phyloP scores from a whole-genome alignment of 495 filamentous ascomycete species.

The Penicillium diatomitis region DNA sequence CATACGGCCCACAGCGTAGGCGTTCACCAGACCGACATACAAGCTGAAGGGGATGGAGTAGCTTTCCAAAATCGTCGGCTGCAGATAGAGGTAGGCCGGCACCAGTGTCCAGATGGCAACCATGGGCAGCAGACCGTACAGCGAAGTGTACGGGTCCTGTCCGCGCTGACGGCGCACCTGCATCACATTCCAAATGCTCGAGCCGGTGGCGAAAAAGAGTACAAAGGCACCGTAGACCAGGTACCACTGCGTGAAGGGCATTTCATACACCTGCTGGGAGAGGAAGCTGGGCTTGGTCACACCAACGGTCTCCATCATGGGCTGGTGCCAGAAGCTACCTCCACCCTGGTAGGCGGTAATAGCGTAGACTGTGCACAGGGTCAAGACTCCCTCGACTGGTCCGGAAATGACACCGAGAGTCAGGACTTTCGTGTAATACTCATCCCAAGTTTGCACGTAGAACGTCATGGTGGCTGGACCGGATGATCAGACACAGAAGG shows the following conservation, averaged over 20 bases:
- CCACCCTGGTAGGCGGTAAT: conserved; percentile 77
- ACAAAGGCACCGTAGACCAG: conserved; percentile 82
- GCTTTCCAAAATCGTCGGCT: conserved; percentile 69
- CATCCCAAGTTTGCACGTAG: conserved; percentile 98
- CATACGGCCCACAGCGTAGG: conserved; percentile 89
- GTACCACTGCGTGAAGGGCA: conserved; percentile 86
- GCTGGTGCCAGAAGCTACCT: conserved; percentile 84
- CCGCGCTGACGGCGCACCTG: conserved; percentile 62
- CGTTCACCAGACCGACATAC: conserved; percentile 80
- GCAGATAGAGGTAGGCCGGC: conserved; percentile 67
- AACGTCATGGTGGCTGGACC: conserved; percentile 69
- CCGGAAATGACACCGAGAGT: conserved; percentile 89
- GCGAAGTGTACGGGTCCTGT: conserved; percentile 58
- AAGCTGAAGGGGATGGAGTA: conserved; percentile 82
- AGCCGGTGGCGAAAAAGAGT: conserved; percentile 67
- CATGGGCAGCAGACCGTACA: conserved; percentile 76
- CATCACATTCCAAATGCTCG: conserved; percentile 74
- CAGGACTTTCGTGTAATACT: conserved; percentile 94
- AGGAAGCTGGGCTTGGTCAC: conserved; percentile 55
- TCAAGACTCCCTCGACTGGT: conserved; percentile 89
- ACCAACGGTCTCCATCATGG: conserved; percentile 64
- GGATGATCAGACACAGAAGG: no score
- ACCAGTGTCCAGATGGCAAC: conserved; percentile 65
- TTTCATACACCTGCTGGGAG: conserved; percentile 58
- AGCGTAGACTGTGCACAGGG: conserved; percentile 73